These are phyloP conservation scores for Aspergillus puulaauensis DNA, from an alignment of 2,329 filamentous ascomycete genomes.

Conservation along the genomic window DNA sequence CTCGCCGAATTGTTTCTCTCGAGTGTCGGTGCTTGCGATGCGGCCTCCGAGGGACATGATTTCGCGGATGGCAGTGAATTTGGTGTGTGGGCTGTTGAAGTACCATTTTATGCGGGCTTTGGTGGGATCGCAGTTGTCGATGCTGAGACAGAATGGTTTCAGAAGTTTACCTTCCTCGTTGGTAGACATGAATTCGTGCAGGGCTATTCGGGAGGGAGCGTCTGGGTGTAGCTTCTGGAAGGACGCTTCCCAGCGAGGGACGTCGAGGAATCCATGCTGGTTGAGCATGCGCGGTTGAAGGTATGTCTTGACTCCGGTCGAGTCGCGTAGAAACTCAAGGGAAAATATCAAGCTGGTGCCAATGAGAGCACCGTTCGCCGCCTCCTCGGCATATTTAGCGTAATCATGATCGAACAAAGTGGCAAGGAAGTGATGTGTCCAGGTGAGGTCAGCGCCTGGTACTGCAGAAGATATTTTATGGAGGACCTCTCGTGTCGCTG, in stretches of 20 bases:
- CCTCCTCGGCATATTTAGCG: not conserved
- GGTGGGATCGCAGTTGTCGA: constrained; percentile 5
- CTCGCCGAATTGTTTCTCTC: not conserved
- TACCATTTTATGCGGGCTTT: constrained; percentile 8
- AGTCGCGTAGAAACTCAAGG: constrained; percentile 1
- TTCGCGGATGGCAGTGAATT: constrained; percentile 5
- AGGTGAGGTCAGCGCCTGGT: not conserved
- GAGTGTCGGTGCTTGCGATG: not conserved
- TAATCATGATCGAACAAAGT: constrained; percentile 9
- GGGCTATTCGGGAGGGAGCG: not conserved
- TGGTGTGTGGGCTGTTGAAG: constrained; percentile 8
- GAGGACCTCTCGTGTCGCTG: not conserved
- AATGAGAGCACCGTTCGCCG: not conserved
- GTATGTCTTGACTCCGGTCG: constrained; percentile 5
- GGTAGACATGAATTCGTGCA: not conserved
- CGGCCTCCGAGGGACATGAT: constrained; percentile 6
- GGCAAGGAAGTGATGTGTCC: constrained; percentile 6
- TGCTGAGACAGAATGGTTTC: constrained; percentile 7
- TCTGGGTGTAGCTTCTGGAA: constrained; percentile 2
- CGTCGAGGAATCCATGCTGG: not conserved
- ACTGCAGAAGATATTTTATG: not conserved
- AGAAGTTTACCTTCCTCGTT: constrained; percentile 4
- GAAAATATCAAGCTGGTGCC: constrained; percentile 4
- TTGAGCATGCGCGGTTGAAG: constrained; percentile 5
- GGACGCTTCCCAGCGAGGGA: constrained; percentile 2